Conservation (phyloP, 768 basidiomycete genomes). For the Hemileccinum impolitum region DNA sequence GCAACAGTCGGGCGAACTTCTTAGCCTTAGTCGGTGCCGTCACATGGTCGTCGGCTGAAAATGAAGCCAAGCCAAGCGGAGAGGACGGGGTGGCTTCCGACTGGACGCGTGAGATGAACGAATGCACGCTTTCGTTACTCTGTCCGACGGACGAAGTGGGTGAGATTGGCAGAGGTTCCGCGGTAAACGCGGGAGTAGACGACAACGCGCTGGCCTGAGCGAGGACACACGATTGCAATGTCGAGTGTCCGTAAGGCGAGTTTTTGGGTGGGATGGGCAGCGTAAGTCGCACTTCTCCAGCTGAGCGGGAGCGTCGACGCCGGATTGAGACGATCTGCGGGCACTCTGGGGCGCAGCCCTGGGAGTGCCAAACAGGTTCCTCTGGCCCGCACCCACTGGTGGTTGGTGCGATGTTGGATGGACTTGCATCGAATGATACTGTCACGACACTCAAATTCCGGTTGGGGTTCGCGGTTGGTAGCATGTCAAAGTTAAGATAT, state of each 20-base stretch:
- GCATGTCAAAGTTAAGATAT: constrained; percentile 15
- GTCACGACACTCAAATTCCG: constrained; percentile 11
- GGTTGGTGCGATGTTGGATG: constrained; percentile 16
- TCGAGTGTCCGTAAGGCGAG: constrained; percentile 32
- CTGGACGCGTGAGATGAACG: constrained; percentile 17
- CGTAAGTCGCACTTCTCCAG: constrained; percentile 28
- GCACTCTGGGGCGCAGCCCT: constrained; percentile 7
- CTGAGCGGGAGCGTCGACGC: constrained; percentile 33
- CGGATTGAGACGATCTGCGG: constrained; percentile 23
- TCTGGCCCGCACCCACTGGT: constrained; percentile 9
- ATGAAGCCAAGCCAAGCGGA: constrained; percentile 23
- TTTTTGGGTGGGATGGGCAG: constrained; percentile 24
- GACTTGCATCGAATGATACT: constrained; percentile 23
- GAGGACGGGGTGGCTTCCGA: constrained; percentile 27
- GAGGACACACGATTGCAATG: constrained; percentile 26
- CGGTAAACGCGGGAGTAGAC: constrained; percentile 28
- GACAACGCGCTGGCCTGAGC: constrained; percentile 18
- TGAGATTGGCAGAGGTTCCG: constrained; percentile 24
- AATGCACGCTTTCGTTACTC: constrained; percentile 27
- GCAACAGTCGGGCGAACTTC: constrained; percentile 29
- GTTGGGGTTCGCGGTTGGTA: constrained; percentile 9
- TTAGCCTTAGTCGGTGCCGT: constrained; percentile 20
- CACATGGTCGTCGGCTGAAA: constrained; percentile 22
- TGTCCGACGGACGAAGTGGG: constrained; percentile 26
- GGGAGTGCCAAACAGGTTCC: constrained; percentile 10